Evolutionary conservation across 345 rosid species (phyloP).

Genomic region (Arabidopsis thaliana): TAIR10.1 NC_003070.9:1769001-1769500

Average conservation of each 20-base stretch:
- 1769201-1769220: conserved; percentile 44
- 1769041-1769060: conserved; percentile 4
- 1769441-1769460: conserved; percentile 29
- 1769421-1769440: conserved; percentile 35
- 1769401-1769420: conserved; percentile 46
- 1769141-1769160: not conserved
- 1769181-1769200: conserved; percentile 33
- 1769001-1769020: not conserved
- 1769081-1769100: conserved; percentile 49
- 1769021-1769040: not conserved
- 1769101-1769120: conserved; percentile 44
- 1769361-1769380: conserved; percentile 67
- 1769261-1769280: conserved; percentile 71
- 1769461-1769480: conserved; percentile 55
- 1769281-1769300: conserved; percentile 64
- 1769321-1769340: conserved; percentile 65
- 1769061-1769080: conserved; percentile 50
- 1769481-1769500: conserved; percentile 26
- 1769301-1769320: conserved; percentile 60
- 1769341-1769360: conserved; percentile 65
- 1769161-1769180: conserved; percentile 41
- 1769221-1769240: conserved; percentile 53
- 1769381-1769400: conserved; percentile 64
- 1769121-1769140: not conserved
- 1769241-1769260: conserved; percentile 67